These are phyloP conservation scores for Sporormia fimetaria DNA, from an alignment of 495 filamentous ascomycete species.

Conservation along the genomic window DNA sequence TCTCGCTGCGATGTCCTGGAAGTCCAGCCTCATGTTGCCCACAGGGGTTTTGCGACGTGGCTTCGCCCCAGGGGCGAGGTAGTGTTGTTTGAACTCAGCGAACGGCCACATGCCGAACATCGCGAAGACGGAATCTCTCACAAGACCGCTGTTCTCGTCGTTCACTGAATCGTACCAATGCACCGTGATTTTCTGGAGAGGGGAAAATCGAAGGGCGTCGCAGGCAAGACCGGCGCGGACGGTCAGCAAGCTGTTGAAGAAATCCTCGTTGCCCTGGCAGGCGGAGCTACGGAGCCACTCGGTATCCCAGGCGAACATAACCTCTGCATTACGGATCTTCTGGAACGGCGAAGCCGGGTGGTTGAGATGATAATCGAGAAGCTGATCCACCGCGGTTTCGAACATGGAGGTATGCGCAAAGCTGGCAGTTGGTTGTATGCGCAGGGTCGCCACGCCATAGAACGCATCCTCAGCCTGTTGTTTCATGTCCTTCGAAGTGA, in stretches of 20 bases:
- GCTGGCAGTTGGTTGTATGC: conserved; percentile 18
- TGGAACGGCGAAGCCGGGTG: conserved; percentile 19
- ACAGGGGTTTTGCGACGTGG: conserved; percentile 8
- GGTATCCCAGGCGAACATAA: conserved; percentile 21
- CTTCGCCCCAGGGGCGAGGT: conserved; percentile 6
- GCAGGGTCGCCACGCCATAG: conserved; percentile 17
- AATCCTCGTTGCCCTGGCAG: neutral
- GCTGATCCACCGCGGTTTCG: conserved; percentile 9
- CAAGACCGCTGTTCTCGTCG: conserved; percentile 3
- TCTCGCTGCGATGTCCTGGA: conserved; percentile 11
- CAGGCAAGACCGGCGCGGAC: conserved; percentile 7
- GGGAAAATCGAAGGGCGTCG: conserved; percentile 10
- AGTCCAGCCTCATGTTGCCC: conserved; percentile 9
- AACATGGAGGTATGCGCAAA: conserved; percentile 19
- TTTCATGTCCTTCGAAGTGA: conserved; percentile 10
- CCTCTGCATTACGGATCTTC: conserved; percentile 18
- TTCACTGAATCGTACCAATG: conserved; percentile 18
- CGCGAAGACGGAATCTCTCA: conserved; percentile 8
- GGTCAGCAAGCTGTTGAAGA: conserved; percentile 10
- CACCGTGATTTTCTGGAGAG: conserved; percentile 11
- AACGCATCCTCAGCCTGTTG: conserved; percentile 16
- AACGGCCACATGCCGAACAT: conserved; percentile 3
- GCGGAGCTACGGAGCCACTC: conserved; percentile 7
- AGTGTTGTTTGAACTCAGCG: conserved; percentile 12
- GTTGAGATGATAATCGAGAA: conserved; percentile 12